Evolutionary conservation across 495 filamentous ascomycete genomes (phyloP).

Genomic region (Saxispiralis lemnorum): DNA sequence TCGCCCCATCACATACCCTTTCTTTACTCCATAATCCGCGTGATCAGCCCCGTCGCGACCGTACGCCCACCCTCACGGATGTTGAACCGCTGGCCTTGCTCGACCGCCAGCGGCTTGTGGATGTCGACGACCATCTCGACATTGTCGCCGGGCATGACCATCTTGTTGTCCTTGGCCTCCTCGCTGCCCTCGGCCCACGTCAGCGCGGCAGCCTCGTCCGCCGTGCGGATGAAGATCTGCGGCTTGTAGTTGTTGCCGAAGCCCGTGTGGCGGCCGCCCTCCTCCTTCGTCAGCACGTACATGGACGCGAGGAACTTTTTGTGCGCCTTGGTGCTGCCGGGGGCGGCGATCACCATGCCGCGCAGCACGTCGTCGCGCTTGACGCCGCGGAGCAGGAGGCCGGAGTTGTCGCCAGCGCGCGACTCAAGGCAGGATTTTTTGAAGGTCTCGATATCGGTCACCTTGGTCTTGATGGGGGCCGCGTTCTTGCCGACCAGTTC

Average conservation of each 20-base stretch:
- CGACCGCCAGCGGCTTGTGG: constrained; percentile 64
- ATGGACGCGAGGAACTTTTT: constrained; percentile 83
- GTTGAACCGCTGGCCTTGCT: constrained; percentile 85
- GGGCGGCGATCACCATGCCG: constrained; percentile 79
- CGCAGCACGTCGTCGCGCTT: constrained; percentile 82
- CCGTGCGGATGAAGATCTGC: constrained; percentile 86
- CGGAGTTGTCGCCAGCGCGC: constrained; percentile 93
- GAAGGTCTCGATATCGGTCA: constrained; percentile 98
- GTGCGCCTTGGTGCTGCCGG: constrained; percentile 62
- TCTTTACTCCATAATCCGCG: constrained; percentile 54
- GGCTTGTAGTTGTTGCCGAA: constrained; percentile 89
- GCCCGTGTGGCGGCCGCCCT: constrained; percentile 87
- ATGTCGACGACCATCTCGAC: constrained; percentile 82
- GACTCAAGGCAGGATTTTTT: constrained; percentile 95
- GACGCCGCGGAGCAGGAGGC: constrained; percentile 83
- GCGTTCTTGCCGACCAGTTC: constrained; percentile 75
- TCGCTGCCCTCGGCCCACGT: constrained; percentile 63
- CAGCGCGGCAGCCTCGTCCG: constrained; percentile 70
- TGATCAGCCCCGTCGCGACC: constrained; percentile 81
- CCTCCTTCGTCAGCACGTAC: constrained; percentile 93
- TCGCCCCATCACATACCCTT: neutral
- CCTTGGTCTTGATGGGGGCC: constrained; percentile 82
- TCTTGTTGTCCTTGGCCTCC: constrained; percentile 40
- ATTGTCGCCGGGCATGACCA: constrained; percentile 96
- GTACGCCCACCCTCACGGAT: constrained; percentile 89